These are phyloP conservation scores for Penicillium bovifimosum DNA, from an alignment of 495 filamentous ascomycete genomes.

Conservation along the genomic window DNA sequence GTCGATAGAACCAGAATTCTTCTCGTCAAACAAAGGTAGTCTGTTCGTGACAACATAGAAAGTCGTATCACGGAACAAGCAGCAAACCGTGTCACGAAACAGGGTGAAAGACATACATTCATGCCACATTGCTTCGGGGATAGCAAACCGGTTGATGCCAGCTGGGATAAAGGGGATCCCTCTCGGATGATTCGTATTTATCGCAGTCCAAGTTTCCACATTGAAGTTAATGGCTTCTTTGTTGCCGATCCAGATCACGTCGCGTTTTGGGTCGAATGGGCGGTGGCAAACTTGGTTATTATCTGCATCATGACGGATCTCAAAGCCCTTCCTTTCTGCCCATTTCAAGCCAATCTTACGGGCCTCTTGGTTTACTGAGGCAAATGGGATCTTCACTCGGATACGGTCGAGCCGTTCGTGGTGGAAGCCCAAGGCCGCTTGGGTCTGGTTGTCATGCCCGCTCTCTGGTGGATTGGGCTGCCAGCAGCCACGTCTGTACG, in stretches of 20 bases:
- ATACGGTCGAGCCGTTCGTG: too few species aligned
- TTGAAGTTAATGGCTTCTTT: background rate
- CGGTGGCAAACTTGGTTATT: background rate
- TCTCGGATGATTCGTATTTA: background rate
- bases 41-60: background rate
- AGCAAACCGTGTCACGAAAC: background rate
- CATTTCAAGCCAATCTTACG: background rate
- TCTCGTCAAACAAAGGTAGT: background rate
- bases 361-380: background rate
- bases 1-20: background rate
- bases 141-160: background rate
- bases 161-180: background rate
- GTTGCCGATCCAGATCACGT: background rate
- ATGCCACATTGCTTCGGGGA: background rate
- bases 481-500: too few species aligned
- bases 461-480: too few species aligned
- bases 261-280: background rate
- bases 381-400: background rate
- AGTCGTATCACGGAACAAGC: background rate
- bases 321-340: background rate
- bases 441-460: too few species aligned
- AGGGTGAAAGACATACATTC: background rate
- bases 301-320: background rate
- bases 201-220: too few species aligned
- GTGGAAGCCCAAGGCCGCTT: too few species aligned